A percentile compares a stretch with the other conserved stretches of the same genome.
Evolutionary conservation across 2,329 filamentous ascomycete species (phyloP).

Genomic region (Stachybotrys chartarum): DNA sequence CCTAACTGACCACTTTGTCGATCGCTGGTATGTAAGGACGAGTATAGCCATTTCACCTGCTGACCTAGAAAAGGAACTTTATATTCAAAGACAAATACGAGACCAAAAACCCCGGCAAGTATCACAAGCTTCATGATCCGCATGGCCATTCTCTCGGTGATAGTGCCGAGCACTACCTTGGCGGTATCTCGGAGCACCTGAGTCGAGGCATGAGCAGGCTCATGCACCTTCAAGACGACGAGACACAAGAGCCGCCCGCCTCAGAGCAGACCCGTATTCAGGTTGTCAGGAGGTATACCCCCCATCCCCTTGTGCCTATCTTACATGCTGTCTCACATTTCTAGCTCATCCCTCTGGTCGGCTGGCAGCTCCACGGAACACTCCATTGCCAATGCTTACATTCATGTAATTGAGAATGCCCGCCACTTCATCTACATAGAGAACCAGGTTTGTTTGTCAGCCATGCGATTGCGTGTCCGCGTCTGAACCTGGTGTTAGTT

Average conservation of each 20-base stretch:
- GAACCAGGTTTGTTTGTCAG: conserved; percentile 53
- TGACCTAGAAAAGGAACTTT: conserved; percentile 57
- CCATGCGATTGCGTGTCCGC: not conserved
- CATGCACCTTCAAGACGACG: conserved; percentile 22
- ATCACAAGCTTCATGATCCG: conserved; percentile 75
- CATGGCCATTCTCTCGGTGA: conserved; percentile 84
- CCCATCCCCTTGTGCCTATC: conserved; percentile 40
- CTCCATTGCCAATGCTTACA: conserved; percentile 82
- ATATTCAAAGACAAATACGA: conserved; percentile 98
- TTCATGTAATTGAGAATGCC: conserved; percentile 76
- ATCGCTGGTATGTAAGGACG: conserved; percentile 78
- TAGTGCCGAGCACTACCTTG: conserved; percentile 30
- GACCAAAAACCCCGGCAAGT: conserved; percentile 55
- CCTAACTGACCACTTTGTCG: conserved; percentile 89
- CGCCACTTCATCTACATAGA: conserved; percentile 96
- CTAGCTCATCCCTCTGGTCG: conserved; percentile 53
- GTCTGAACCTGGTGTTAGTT: conserved; percentile 41
- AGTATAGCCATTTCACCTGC: no score
- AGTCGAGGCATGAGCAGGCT: conserved; percentile 30
- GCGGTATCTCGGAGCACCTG: conserved; percentile 36
- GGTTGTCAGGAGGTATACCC: conserved; percentile 38
- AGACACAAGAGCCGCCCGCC: conserved; percentile 8
- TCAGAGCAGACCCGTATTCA: conserved; percentile 35
- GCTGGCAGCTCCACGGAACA: conserved; percentile 81
- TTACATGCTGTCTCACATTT: conserved; percentile 56